A percentile compares a stretch with the other conserved stretches of the same genome.
Conservation (phyloP, 148 eudicot genomes). For the Rhododendron simsii region DNA sequence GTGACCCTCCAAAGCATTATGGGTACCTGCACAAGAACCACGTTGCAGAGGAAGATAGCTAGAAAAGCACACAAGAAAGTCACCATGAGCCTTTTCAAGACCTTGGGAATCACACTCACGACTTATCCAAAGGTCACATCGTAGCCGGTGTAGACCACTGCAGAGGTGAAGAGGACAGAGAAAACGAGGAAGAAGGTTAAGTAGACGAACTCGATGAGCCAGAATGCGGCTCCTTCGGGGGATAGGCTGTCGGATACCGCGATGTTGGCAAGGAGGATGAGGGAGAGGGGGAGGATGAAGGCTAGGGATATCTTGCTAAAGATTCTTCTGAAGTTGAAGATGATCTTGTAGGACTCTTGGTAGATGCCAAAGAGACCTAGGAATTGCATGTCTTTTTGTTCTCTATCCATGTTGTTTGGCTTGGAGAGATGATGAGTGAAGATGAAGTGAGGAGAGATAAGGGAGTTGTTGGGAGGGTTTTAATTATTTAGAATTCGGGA, state of each 20-base stretch:
- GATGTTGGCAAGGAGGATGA: conserved; percentile 27
- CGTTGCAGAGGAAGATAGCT: conserved; percentile 10
- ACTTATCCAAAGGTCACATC: conserved; percentile 19
- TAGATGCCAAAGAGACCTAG: conserved; percentile 16
- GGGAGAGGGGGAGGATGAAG: conserved; percentile 28
- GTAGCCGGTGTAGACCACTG: conserved; percentile 23
- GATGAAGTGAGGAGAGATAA: too few species aligned
- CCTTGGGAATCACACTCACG: conserved; percentile 31
- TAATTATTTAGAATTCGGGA: too few species aligned
- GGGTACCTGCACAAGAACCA: not conserved
- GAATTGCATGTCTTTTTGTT: conserved; percentile 30
- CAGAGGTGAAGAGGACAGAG: conserved; percentile 28
- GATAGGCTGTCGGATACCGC: conserved; percentile 14
- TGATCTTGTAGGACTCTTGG: conserved; percentile 22
- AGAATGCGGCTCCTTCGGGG: conserved; percentile 3
- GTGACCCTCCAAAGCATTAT: not conserved
- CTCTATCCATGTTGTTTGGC: conserved; percentile 22
- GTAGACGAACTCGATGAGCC: conserved; percentile 16
- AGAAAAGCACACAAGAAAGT: conserved; percentile 21
- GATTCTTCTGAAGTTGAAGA: conserved; percentile 13
- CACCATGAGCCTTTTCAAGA: conserved; percentile 29
- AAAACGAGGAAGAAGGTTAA: conserved; percentile 11
- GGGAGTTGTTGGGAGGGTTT: too few species aligned
- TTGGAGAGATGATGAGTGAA: too few species aligned
- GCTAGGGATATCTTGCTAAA: conserved; percentile 21